Percentiles rank a stretch among this genome's conserved stretches.
These are phyloP conservation scores for Ophiosphaerella herpotricha DNA, from an alignment of 2,329 filamentous ascomycete species.

Conservation along the genomic window DNA sequence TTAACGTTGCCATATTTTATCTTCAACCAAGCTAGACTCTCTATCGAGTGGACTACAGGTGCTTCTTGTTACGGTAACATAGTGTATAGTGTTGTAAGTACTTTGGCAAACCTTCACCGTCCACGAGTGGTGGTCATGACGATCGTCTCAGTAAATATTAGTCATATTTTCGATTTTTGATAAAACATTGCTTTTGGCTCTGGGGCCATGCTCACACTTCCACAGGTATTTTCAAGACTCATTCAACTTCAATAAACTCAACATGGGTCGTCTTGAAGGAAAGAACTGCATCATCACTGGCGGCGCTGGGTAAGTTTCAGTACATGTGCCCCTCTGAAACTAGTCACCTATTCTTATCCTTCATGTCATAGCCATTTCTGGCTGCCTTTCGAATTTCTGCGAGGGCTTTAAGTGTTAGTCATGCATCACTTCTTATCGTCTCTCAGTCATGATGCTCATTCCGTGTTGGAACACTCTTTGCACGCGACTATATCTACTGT, in stretches of 20 bases:
- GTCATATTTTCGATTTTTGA: conserved; percentile 29
- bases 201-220: conserved; percentile 10
- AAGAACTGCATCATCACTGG: conserved; percentile 81
- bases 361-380: too few relatives aligned
- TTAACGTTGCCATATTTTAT: not conserved
- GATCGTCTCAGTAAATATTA: conserved; percentile 30
- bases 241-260: conserved; percentile 27
- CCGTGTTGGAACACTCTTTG: not conserved
- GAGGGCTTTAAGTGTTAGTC: too few relatives aligned
- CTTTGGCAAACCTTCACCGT: conserved; percentile 18
- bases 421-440: too few relatives aligned
- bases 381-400: not conserved
- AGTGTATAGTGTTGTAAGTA: conserved; percentile 1
- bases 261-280: conserved; percentile 60
- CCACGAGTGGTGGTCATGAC: conserved; percentile 18
- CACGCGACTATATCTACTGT: not conserved
- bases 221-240: conserved; percentile 6
- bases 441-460: too few relatives aligned
- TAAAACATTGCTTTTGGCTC: conserved; percentile 25
- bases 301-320: conserved; percentile 72
- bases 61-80: not conserved
- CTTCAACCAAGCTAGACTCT: not conserved
- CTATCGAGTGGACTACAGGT: not conserved
- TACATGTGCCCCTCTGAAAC: not conserved
- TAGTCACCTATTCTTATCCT: not conserved